Percentiles rank a stretch among this genome's conserved stretches.
These are phyloP conservation scores for Hylodesmum podocarpum DNA, from an alignment of 306 rosid genomes.

Conservation along the genomic window DNA sequence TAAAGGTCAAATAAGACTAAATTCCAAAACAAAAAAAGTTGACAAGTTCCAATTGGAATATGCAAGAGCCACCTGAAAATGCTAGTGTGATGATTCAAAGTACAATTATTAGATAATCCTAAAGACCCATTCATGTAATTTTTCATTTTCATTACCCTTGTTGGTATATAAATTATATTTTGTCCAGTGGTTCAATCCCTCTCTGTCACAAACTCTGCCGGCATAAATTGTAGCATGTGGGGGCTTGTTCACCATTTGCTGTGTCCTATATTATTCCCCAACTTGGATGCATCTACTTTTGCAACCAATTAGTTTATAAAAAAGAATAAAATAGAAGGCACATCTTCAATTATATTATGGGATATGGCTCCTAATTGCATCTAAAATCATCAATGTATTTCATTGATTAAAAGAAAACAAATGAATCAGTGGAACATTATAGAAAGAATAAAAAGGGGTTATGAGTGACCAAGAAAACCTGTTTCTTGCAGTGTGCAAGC, in stretches of 20 bases:
- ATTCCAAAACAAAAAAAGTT: not conserved
- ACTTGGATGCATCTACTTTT: conserved; percentile 32
- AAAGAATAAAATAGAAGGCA: conserved; percentile 36
- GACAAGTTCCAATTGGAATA: conserved; percentile 7
- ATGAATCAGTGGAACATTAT: conserved; percentile 21
- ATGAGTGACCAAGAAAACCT: conserved; percentile 7
- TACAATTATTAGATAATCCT: conserved; percentile 41
- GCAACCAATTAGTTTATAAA: not conserved
- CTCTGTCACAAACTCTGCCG: conserved; percentile 45
- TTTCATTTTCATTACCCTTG: not conserved
- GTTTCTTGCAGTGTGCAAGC: conserved; percentile 18
- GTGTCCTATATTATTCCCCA: conserved; percentile 36
- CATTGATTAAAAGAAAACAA: conserved; percentile 33
- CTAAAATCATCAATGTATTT: conserved; percentile 18
- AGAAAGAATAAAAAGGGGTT: not conserved
- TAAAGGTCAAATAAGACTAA: conserved; percentile 14
- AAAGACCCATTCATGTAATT: not conserved
- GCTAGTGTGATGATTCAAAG: conserved; percentile 24
- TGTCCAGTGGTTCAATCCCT: conserved; percentile 31
- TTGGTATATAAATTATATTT: conserved; percentile 25
- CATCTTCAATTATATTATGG: conserved; percentile 37
- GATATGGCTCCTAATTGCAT: conserved; percentile 22
- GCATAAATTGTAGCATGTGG: conserved; percentile 48
- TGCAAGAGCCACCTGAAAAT: conserved; percentile 29
- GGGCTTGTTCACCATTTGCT: conserved; percentile 48